These are phyloP conservation scores for Lipomyces yamadae DNA, from an alignment of 805 yeast species.

Conservation along the genomic window DNA sequence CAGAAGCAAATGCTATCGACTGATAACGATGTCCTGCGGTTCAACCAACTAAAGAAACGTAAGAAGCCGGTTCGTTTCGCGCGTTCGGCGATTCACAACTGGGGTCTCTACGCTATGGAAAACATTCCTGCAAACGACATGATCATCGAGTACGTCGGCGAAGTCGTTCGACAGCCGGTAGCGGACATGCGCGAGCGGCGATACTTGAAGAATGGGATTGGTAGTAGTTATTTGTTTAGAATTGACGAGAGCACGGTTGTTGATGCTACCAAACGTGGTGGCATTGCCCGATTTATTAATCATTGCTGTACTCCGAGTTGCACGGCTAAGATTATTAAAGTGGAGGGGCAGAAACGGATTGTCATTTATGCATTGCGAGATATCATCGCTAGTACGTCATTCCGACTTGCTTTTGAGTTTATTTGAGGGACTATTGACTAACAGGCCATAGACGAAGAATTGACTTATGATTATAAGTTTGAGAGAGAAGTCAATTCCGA, in stretches of 20 bases:
- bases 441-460: constrained; percentile 54
- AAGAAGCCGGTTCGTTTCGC: constrained; percentile 97
- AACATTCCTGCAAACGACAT: constrained; percentile 95
- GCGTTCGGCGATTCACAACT: constrained; percentile 93
- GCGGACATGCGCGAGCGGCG: constrained; percentile 90
- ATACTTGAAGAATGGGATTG: constrained; percentile 88
- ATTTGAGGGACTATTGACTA: constrained; percentile 13
- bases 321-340: constrained; percentile 94
- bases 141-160: constrained; percentile 98
- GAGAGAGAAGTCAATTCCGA: constrained; percentile 56
- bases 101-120: constrained; percentile 97
- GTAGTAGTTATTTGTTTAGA: constrained; percentile 90
- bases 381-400: constrained; percentile 74
- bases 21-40: constrained; percentile 77
- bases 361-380: constrained; percentile 92
- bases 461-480: constrained; percentile 95
- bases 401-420: not conserved
- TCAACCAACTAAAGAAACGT: constrained; percentile 86
- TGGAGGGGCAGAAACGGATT: constrained; percentile 90
- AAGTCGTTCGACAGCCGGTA: constrained; percentile 87
- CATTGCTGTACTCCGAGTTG: constrained; percentile 98
- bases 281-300: constrained; percentile 94
- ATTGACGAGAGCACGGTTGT: constrained; percentile 93
- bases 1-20: constrained; percentile 77
- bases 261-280: constrained; percentile 97